Conservation (phyloP, 2,329 filamentous ascomycete genomes). For the Chalaropsis ovoidea region DNA sequence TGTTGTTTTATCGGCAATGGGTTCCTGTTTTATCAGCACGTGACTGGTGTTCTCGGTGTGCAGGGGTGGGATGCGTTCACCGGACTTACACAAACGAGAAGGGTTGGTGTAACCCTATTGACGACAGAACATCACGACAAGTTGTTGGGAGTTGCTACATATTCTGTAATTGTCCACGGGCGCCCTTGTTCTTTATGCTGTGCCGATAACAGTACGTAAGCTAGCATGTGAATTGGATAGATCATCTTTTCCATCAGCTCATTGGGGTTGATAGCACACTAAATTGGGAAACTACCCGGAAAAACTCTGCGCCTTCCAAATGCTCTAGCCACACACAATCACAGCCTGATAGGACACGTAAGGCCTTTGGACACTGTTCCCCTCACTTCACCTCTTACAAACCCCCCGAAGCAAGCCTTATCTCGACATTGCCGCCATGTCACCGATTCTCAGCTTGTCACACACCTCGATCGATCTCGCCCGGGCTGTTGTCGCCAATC, state of each 20-base stretch:
- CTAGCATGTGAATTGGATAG: no score
- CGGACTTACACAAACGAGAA: not conserved
- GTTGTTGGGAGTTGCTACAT: no score
- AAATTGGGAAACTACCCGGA: not conserved
- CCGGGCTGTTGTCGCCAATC: constrained; percentile 23
- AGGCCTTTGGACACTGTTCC: not conserved
- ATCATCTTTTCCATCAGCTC: no score
- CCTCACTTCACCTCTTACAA: not conserved
- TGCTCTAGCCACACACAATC: not conserved
- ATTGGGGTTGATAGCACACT: not conserved
- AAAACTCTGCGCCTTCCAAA: not conserved
- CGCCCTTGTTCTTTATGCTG: no score
- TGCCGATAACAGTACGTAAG: no score
- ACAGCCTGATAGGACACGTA: not conserved
- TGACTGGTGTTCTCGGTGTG: constrained; percentile 4
- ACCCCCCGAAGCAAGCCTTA: no score
- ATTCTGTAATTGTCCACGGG: no score
- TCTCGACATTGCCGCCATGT: constrained; percentile 6
- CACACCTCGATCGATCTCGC: constrained; percentile 20
- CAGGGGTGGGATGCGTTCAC: not conserved
- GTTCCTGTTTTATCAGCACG: constrained; percentile 3
- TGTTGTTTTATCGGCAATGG: not conserved
- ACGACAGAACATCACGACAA: no score
- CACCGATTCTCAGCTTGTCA: constrained; percentile 17
- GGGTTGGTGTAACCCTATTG: not conserved